Evolutionary conservation across 306 rosid species (phyloP), one percentile per base, ranked within the genome.

Genomic region (Clitoria ternatea): DNA sequence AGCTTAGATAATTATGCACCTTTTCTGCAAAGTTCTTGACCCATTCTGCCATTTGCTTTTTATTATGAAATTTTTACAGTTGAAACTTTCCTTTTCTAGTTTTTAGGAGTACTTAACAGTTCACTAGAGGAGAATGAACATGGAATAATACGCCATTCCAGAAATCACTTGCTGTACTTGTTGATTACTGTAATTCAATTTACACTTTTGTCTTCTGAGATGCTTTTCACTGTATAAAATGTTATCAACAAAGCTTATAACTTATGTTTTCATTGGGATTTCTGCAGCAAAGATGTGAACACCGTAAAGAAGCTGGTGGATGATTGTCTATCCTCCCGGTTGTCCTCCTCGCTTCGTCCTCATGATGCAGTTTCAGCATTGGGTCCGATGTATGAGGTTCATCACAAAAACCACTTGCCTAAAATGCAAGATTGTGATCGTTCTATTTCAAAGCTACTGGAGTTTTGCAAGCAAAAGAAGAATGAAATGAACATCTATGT

Each of bases 301-400:
- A 95, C 91, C 0, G 99, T 95, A 69, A 95, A 91, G 90, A 89
- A 85, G 78, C 86, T 95, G 23, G 97, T 95, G 72, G 96, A 91
- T 82, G 99, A 95, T 69, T 91, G 96, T 66, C 82, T 89, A 72
- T 89, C 96, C 62, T 69, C 91, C 53, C 96, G 86, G 44, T 73
- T 91, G 78, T 87, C 99, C 45, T 91, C 97, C 50, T 89, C 97
- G 26, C 92, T 95, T 60, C 96, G 97, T 63, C 99, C 99, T 70
- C 99, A 91, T 65, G 99, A 95, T 87, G 99, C 99, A 0, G 99
- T 95, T 75, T 95, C 99, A 8, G 99, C 99, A 77, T 71, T 95
- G 84, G 99, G 99, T 73, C 99, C 96, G 59, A 95, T 95, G 97
- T 95, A 95, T 66, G 96, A 95, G 75, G 91, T 95, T 71, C 99